Base-by-base conservation (phyloP, 306 rosid species). In the Trifolium fragiferum region DNA sequence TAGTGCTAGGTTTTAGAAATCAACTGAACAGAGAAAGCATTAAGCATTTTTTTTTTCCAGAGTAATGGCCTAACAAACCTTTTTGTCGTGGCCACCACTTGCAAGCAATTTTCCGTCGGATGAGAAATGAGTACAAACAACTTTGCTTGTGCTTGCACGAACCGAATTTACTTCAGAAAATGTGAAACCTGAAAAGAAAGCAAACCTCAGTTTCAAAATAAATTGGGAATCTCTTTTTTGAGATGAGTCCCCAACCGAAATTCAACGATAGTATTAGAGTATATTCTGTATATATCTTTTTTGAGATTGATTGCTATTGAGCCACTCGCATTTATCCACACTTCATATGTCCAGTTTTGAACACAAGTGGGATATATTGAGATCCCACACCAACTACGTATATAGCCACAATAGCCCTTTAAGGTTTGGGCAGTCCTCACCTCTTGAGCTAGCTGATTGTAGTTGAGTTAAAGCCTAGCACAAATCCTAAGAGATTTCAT, bases 81-180 rank as follows among this genome's bases (percentile, higher is more conserved):
- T 95, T 81, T 95, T 95, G 80, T 95, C 99, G 80, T 92, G 99
- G 66, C 99, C 98, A 58, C 99, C 99, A 58, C 96, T 95, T 49
- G 97, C 93, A 72, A 95, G 92, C 83, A 95, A 85, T 78, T 95
- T 95, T 70, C 99, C 99, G 79, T 95, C 99, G 2, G 98, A 89
- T 37, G 99, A 95, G 76, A 95, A 92, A 84, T 95, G 99, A 82
- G 88, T 92, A 71, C 93, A 89, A 46, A 84, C 60, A 41, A 95
- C 97, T 86, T 95, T 95, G 82, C 65, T 87, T 57, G 84, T 14
- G 86, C 99, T 92, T 68, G 99, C 96, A 70, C 76, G 86, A 71
- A 80, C 83, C 25, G 88, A 78, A 77, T 33, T 83, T 30, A 90
- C 79, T 84, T 92, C 96, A 14, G 88, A 73, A 82, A 94, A 94